These are phyloP conservation scores for Dysphania ambrosioides DNA, from an alignment of 148 eudicot species.

Conservation along the genomic window DNA sequence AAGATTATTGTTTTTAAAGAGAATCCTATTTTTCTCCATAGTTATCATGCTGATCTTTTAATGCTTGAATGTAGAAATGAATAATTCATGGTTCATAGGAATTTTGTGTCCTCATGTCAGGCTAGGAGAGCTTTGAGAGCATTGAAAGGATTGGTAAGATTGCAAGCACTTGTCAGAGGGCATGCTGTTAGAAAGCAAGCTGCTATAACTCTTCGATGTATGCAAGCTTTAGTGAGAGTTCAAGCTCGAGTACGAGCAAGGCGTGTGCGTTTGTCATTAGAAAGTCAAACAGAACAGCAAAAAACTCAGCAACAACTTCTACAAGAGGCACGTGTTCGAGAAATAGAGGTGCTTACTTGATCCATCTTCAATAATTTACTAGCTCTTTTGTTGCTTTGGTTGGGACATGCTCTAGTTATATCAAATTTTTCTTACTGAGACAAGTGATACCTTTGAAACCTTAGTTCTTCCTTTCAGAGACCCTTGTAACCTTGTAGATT, in stretches of 20 bases:
- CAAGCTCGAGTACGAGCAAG: slow-evolving; percentile 99
- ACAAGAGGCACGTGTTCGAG: slow-evolving; percentile 71
- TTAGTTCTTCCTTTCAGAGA: background rate
- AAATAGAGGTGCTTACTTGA: slow-evolving; percentile 67
- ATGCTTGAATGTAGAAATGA: too few relatives aligned
- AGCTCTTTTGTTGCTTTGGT: background rate
- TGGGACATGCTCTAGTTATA: background rate
- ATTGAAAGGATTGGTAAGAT: slow-evolving; percentile 88
- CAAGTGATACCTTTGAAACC: too few relatives aligned
- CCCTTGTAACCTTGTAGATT: background rate
- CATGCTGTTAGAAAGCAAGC: slow-evolving; percentile 99
- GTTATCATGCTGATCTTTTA: too few relatives aligned
- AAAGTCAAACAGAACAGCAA: slow-evolving; percentile 61
- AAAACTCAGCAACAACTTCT: slow-evolving; percentile 70
- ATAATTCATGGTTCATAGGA: slow-evolving; percentile 10
- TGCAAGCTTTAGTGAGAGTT: slow-evolving; percentile 98
- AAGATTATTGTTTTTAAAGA: background rate
- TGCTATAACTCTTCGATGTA: slow-evolving; percentile 89
- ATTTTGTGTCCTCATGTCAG: slow-evolving; percentile 39
- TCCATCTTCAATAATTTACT: background rate
- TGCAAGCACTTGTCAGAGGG: slow-evolving; percentile 98
- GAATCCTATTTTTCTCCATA: too few relatives aligned
- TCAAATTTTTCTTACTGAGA: background rate
- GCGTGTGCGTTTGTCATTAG: slow-evolving; percentile 89
- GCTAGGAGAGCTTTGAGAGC: slow-evolving; percentile 94